Conservation (phyloP, 169 alveolate genomes). For the Plasmodium sp. region DNA sequence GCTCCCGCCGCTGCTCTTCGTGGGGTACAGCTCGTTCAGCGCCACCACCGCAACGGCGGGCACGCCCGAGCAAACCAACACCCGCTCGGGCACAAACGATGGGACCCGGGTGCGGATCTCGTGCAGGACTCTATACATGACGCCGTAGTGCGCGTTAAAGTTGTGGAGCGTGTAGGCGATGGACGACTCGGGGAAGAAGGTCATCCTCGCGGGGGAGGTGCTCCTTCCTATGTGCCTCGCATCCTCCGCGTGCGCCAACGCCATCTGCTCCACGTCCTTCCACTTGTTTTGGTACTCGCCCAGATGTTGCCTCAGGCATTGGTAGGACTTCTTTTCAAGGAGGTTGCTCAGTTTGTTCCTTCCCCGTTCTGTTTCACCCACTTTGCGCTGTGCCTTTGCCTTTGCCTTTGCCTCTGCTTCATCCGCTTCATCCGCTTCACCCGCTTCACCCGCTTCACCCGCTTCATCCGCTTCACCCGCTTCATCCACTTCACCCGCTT, state of each 20-base stretch:
- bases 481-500: background rate
- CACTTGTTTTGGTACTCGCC: conserved; percentile 74
- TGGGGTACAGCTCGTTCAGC: conserved; percentile 46
- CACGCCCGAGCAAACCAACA: background rate
- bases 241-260: conserved; percentile 83
- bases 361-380: background rate
- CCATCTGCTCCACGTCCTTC: conserved; percentile 84
- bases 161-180: conserved; percentile 88
- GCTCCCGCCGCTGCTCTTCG: background rate
- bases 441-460: background rate
- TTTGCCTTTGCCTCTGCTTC: no score
- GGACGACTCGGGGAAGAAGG: conserved; percentile 73
- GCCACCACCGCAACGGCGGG: conserved; percentile 71
- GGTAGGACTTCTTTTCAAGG: conserved; percentile 74
- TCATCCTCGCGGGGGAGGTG: background rate
- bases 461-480: no score
- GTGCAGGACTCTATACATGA: conserved; percentile 80
- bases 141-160: conserved; percentile 85
- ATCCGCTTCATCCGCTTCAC: no score
- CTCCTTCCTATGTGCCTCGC: conserved; percentile 80
- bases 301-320: conserved; percentile 71
- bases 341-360: conserved; percentile 62
- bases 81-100: conserved; percentile 41
- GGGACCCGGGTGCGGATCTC: conserved; percentile 78
- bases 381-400: no score